Conservation (phyloP, 345 rosid genomes). For the Gossypium raimondii region DNA sequence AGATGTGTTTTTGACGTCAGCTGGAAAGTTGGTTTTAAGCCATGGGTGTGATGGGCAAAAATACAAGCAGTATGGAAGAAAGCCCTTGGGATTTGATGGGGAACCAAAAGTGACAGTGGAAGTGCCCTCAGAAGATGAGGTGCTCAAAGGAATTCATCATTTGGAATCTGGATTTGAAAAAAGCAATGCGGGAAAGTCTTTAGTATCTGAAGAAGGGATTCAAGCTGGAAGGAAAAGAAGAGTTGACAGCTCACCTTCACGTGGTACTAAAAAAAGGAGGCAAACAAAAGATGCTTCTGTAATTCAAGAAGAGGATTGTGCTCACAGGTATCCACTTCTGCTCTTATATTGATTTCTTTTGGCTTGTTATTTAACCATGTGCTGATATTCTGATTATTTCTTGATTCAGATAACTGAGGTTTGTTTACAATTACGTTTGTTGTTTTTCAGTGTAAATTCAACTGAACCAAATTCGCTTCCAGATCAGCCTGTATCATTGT, state of each 20-base stretch:
- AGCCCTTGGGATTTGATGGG: too few species aligned
- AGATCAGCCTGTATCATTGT: constrained; percentile 35
- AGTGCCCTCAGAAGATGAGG: too few species aligned
- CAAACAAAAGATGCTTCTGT: constrained; percentile 31
- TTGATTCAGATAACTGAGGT: neutral
- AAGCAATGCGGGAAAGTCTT: too few species aligned
- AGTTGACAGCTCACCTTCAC: constrained; percentile 26
- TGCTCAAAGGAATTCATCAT: too few species aligned
- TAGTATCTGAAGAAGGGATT: too few species aligned
- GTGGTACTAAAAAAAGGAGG: constrained; percentile 52
- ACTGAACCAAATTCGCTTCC: constrained; percentile 29
- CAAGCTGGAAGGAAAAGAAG: constrained; percentile 50
- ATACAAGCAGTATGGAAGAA: too few species aligned
- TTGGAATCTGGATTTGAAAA: too few species aligned
- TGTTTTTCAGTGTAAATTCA: constrained; percentile 29
- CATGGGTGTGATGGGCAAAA: too few species aligned
- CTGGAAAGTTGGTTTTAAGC: constrained; percentile 26
- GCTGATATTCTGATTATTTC: neutral
- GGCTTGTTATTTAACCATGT: neutral
- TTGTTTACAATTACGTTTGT: constrained; percentile 1
- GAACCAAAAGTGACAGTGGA: too few species aligned
- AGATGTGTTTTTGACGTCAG: constrained; percentile 28
- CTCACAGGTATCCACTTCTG: constrained; percentile 36
- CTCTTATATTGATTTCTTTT: neutral
- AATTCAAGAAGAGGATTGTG: constrained; percentile 27